Percentiles rank a stretch among this genome's conserved stretches.
Evolutionary conservation across 129 eudicot species (phyloP).

Genomic region (Flaveria trinervia): DNA sequence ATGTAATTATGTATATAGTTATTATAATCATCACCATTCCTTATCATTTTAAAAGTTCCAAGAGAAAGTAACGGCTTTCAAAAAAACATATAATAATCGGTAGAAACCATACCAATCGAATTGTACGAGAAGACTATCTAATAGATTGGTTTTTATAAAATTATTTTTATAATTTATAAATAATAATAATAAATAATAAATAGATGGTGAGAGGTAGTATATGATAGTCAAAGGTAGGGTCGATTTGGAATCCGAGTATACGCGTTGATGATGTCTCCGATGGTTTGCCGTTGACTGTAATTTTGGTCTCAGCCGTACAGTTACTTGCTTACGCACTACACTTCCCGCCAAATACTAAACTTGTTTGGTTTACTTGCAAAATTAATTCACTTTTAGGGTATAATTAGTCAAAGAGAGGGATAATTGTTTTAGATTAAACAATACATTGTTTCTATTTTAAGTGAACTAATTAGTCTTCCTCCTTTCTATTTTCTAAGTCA

Average conservation of each 20-base stretch:
- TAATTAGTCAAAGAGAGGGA: not conserved
- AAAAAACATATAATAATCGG: too few species aligned
- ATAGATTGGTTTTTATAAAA: too few species aligned
- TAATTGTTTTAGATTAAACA: too few species aligned
- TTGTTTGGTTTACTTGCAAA: not conserved
- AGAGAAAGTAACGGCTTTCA: too few species aligned
- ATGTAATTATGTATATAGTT: too few species aligned
- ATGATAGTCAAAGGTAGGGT: not conserved
- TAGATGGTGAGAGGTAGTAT: not conserved
- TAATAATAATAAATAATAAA: not conserved
- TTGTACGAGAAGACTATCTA: too few species aligned
- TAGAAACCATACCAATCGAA: too few species aligned
- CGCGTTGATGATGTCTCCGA: constrained; percentile 5
- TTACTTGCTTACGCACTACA: not conserved
- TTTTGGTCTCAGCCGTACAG: not conserved
- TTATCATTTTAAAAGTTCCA: too few species aligned
- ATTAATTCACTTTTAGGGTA: not conserved
- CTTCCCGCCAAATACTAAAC: not conserved
- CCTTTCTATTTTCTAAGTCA: too few species aligned
- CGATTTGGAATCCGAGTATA: constrained; percentile 1
- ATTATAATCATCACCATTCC: too few species aligned
- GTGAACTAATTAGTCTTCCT: too few species aligned
- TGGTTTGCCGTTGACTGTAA: constrained; percentile 4
- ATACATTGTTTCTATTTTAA: too few species aligned
- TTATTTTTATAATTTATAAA: not conserved